A percentile compares a stretch with the other conserved stretches of the same genome.
Evolutionary conservation across 2,329 filamentous ascomycete genomes (phyloP).

Genomic region (Aureobasidium sp.): DNA sequence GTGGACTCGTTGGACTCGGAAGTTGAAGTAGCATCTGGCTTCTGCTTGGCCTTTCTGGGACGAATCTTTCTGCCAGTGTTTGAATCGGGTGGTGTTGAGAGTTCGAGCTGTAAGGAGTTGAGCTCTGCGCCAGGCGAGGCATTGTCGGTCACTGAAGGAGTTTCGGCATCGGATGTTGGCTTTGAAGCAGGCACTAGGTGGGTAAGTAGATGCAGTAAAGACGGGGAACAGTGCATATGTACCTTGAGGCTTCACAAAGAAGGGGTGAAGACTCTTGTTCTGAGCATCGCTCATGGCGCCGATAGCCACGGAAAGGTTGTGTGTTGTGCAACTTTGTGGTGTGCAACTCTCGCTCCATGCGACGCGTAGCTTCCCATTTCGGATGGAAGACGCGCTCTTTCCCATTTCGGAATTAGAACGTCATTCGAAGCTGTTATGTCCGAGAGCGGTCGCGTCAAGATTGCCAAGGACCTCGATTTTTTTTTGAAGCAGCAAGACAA

Average conservation of each 20-base stretch:
- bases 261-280: slow-evolving; percentile 14
- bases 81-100: neutral
- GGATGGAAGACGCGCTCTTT: neutral
- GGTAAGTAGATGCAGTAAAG: neutral
- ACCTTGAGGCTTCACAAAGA: slow-evolving; percentile 13
- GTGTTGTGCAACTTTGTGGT: neutral
- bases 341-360: neutral
- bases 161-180: neutral
- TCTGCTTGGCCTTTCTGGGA: neutral
- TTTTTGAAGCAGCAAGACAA: neutral
- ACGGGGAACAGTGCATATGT: neutral
- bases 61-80: neutral
- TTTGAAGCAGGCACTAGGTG: neutral
- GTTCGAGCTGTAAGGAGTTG: neutral
- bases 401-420: neutral
- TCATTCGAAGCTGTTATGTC: neutral
- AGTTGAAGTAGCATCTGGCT: neutral
- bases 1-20: neutral
- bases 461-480: neutral
- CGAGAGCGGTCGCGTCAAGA: neutral
- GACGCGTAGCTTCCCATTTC: neutral
- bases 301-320: neutral
- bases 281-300: slow-evolving; percentile 15
- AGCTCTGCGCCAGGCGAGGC: neutral
- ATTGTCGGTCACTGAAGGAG: neutral